These are phyloP conservation scores for Phytophthora megakarya DNA, from an alignment of 352 stramenopile species.

Conservation along the genomic window DNA sequence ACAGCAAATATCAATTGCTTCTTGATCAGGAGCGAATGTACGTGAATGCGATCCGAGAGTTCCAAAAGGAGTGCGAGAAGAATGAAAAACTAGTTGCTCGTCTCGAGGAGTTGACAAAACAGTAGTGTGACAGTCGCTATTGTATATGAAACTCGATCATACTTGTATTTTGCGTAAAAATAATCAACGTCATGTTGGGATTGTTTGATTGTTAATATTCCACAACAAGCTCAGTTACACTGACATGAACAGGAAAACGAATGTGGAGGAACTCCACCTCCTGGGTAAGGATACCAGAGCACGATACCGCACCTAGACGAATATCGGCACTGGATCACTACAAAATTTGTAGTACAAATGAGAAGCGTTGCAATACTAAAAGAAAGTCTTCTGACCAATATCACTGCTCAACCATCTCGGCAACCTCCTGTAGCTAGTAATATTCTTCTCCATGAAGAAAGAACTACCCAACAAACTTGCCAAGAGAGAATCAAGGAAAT, in stretches of 20 bases:
- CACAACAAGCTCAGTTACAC: background rate
- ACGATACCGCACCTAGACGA: too few species aligned
- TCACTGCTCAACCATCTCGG: background rate
- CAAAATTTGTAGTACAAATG: too few species aligned
- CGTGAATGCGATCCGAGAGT: slow-evolving; percentile 84
- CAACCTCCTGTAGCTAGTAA: slow-evolving; percentile 19
- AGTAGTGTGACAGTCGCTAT: slow-evolving; percentile 8
- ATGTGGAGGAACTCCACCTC: too few species aligned
- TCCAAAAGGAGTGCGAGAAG: slow-evolving; percentile 89
- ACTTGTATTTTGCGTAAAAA: slow-evolving; percentile 33
- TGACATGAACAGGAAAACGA: slow-evolving; percentile 41
- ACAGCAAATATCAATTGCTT: slow-evolving; percentile 81
- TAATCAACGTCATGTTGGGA: slow-evolving; percentile 20
- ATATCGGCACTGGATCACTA: too few species aligned
- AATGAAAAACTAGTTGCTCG: slow-evolving; percentile 67
- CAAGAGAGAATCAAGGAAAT: slow-evolving; percentile 51
- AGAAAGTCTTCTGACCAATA: background rate
- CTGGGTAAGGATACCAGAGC: too few species aligned
- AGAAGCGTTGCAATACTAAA: too few species aligned
- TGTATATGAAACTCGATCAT: slow-evolving; percentile 7
- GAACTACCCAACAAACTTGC: background rate
- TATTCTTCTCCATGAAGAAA: slow-evolving; percentile 18
- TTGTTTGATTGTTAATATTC: background rate
- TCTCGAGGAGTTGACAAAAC: slow-evolving; percentile 17
- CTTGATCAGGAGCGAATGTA: slow-evolving; percentile 83